Evolutionary conservation across 2,329 filamentous ascomycete genomes (phyloP), one percentile per base, ranked within the genome.

Genomic region (Penicillium frequentans): DNA sequence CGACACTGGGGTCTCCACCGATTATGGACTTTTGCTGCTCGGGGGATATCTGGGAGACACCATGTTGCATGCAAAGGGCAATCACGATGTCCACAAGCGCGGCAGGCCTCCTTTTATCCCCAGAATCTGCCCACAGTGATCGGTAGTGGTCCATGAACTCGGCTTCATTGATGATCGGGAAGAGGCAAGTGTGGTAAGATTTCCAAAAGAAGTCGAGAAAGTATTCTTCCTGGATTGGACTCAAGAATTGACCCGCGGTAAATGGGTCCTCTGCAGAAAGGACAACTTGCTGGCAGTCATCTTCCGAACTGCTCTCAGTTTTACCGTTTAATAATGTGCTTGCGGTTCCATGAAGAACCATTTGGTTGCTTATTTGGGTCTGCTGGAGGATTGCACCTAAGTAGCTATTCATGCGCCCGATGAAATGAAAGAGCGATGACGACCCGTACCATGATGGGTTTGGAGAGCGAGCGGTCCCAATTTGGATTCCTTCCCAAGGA

Each of bases 1-100:
- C 77, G 39, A 79, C 73, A 5, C 70, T 77, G 1, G 76, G 67
- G 55, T 81, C 79, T 39, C 56, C 59, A 35, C 64, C 62, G 31
- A 61, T 52, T 5, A 63, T 14, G n/a, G 52, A 29, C 3, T 57
- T 49, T 13, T 68, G 59, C 7, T 52, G 31, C 35, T 61, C 54
- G 21, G 52, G 47, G 9, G 56, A 46, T 11, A 61, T 52, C 3
- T 54, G 39, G 8, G 59, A 57, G 29, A 60, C 57, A 31, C 49
- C 55, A 35, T 62, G 57, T 45, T 67, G 64, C 64, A 67, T 67
- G 35, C 63, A 65, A 48, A 65, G 53, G 1, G 64, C 64, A 29
- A 67, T 44, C 2, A 66, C 50, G 10, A 65, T 57, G 42, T 66
- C 64, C 10, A 64, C 64, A 6, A 65, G 61, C 1, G 63, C 63